Conservation (phyloP, 257 asterid genomes). For the Marsdenia floribunda region DNA sequence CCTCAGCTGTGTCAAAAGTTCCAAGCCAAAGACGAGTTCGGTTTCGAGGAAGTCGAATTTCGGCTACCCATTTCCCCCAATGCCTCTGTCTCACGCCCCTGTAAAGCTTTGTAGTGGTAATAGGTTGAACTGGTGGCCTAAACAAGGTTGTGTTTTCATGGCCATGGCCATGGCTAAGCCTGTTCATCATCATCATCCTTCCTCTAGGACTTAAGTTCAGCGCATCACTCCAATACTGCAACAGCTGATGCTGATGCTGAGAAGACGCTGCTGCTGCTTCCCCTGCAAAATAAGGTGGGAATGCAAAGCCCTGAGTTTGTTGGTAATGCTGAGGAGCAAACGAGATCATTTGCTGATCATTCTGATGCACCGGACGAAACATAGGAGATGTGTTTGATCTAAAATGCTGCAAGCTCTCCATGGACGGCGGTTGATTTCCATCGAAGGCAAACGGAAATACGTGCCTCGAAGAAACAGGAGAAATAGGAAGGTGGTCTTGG, state of each 20-base stretch:
- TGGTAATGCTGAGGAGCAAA: constrained; percentile 40
- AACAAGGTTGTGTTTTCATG: constrained; percentile 25
- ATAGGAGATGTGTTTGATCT: constrained; percentile 29
- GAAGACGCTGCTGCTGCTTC: constrained; percentile 30
- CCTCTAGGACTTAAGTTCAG: constrained; percentile 75
- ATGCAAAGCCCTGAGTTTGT: constrained; percentile 26
- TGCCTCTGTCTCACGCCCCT: constrained; percentile 94
- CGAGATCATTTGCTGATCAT: constrained; percentile 77
- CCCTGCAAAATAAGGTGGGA: constrained; percentile 67
- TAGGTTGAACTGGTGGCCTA: constrained; percentile 42
- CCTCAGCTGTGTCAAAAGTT: constrained; percentile 89
- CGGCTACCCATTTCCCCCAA: constrained; percentile 99
- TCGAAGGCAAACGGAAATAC: constrained; percentile 66
- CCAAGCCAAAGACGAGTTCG: constrained; percentile 96
- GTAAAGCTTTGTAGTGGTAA: constrained; percentile 59
- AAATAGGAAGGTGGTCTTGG: constrained; percentile 20
- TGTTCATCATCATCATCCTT: constrained; percentile 66
- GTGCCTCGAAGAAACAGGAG: constrained; percentile 26
- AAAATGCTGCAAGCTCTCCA: constrained; percentile 19
- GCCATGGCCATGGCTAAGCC: constrained; percentile 41
- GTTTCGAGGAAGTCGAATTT: constrained; percentile 84
- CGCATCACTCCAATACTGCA: constrained; percentile 72
- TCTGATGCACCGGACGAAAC: constrained; percentile 30
- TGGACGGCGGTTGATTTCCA: constrained; percentile 25
- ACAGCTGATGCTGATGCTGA: constrained; percentile 44